Base-by-base conservation (phyloP, 495 filamentous ascomycete genomes). In the Sordaria brevicollis region DNA sequence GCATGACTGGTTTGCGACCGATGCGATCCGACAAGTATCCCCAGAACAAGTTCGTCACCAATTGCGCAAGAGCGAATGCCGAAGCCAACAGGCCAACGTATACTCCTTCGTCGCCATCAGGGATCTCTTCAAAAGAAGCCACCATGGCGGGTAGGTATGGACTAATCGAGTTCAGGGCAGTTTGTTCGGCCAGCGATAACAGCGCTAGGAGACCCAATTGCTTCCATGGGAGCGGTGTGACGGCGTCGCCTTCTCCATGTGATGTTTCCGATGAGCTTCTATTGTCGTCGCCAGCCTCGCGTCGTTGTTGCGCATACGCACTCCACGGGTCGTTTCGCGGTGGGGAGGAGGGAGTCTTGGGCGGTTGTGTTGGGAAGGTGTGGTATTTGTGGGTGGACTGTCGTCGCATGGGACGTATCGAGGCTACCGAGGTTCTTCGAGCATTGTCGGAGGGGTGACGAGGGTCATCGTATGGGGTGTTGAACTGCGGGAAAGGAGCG, bases 111-210 rank as follows among this genome's bases (percentile, higher is more conserved):
- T 92, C 81, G 1, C 81, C 84, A 31, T 83, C 74, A 29, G 90
- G 83, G 35, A 97, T 90, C 71, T 93, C 91, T 4, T 92, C 91
- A 73, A 99, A 98, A 7, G 86, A 89, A 10, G 89, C 88, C 2
- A 91, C 88, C 94, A 98, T 98, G 69, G 93, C 87, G 0, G 95
- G 95, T 0, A 99, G 87, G 79, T 99, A 99, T 0, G 95, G 95
- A n/a, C 90, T 91, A 71, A 99, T 96, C 15, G 91, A 95, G 76
- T 99, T 98, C 74, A 99, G 86, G 1, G 95, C 95, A 0, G 96
- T 97, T 81, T 99, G 95, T 74, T 99, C 95, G 36, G 92, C 90
- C 21, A 99, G 84, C 4, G 93, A 93, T 65, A 99, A 91, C 72
- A 98, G 80, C 2, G 93, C 95, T 33, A 99, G 83, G 2, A 97